Base-by-base conservation (phyloP, 2,329 filamentous ascomycete species). In the Venturia nashicola region DNA sequence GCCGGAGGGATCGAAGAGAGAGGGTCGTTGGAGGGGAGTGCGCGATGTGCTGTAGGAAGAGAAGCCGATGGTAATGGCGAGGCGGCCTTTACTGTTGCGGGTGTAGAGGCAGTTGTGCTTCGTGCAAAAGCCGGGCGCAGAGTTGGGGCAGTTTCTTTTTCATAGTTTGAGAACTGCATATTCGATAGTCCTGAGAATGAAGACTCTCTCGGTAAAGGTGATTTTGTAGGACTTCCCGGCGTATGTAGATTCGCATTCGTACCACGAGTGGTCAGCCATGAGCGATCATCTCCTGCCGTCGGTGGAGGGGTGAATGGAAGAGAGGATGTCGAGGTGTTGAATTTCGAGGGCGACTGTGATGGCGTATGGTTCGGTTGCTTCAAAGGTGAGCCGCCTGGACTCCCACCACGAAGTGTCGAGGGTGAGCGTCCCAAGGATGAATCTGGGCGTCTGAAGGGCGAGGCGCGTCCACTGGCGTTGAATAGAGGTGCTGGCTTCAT, bases 1-100 rank as follows among this genome's bases (percentile, higher is more conserved):
- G 89, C 81, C 2, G 90, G 86, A 44, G 93, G 89, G 51, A 97
- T 77, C 70, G 89, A 87, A 2, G 87, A 86, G 55, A 91, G 78
- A 16, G 85, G 80, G 69, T 81, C 85, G 42, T 79, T 78, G 63
- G 78, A 74, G 4, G 73, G 74, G 48, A 78, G 46, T 3, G 46
- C 70, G 6, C 76, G 70, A 46, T 55, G 65, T 36, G 48, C 42
- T 14, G 65, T 65, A 36, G 64, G 65, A 7, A 65, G 20, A 40
- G 32, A 64, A 67, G 40, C 65, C 65, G 34, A 62, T 55, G 43
- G 43, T 32, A 23, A 27, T 57, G 55, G 54, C 44, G 36, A 64
- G 34, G 64, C 32, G 11, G 51, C 51, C n/a, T 57, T 57, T 9
- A 57, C 51, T 18, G 51, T 60, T 57, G 65, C 32, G 12, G 65